Percentiles rank a stretch among this genome's conserved stretches.
These are phyloP conservation scores for Suillus subalutaceus DNA, from an alignment of 768 basidiomycete genomes.

Conservation along the genomic window DNA sequence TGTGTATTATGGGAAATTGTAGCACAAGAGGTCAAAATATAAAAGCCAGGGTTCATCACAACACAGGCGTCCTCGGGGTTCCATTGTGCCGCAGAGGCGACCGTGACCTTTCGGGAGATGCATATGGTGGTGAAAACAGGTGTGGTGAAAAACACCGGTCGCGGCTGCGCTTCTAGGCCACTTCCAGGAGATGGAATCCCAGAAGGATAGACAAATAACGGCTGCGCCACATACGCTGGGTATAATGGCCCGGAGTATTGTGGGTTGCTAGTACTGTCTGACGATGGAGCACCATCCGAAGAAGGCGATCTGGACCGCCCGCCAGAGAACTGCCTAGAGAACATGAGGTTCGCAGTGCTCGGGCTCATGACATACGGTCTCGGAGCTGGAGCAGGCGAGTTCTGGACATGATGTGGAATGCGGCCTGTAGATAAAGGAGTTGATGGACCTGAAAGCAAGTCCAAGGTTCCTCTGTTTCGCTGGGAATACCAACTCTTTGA, in stretches of 20 bases:
- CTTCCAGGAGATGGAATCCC: conserved; percentile 32
- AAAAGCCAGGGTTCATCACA: not conserved
- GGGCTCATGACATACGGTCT: conserved; percentile 35
- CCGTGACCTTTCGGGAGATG: conserved; percentile 5
- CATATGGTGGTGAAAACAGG: conserved; percentile 2
- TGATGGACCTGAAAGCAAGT: conserved; percentile 35
- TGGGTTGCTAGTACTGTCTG: conserved; percentile 35
- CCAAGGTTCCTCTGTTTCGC: conserved; percentile 29
- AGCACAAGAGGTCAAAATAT: not conserved
- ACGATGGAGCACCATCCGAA: conserved; percentile 31
- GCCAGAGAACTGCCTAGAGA: conserved; percentile 21
- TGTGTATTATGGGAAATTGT: not conserved
- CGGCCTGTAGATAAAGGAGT: conserved; percentile 35
- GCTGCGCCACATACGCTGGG: conserved; percentile 34
- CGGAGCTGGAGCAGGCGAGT: conserved; percentile 17
- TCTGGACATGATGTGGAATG: conserved; percentile 21
- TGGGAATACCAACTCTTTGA: conserved; percentile 33
- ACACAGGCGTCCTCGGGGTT: conserved; percentile 1
- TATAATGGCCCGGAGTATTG: conserved; percentile 18
- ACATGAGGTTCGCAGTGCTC: conserved; percentile 30
- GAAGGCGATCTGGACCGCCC: conserved; percentile 32
- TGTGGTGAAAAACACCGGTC: conserved; percentile 7
- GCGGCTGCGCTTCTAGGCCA: not conserved
- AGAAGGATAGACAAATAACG: conserved; percentile 33
- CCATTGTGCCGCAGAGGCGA: conserved; percentile 4